Evolutionary conservation across 805 yeast genomes (phyloP), one percentile per base, ranked within the genome.

Genomic region (Yarrowia sp.): DNA sequence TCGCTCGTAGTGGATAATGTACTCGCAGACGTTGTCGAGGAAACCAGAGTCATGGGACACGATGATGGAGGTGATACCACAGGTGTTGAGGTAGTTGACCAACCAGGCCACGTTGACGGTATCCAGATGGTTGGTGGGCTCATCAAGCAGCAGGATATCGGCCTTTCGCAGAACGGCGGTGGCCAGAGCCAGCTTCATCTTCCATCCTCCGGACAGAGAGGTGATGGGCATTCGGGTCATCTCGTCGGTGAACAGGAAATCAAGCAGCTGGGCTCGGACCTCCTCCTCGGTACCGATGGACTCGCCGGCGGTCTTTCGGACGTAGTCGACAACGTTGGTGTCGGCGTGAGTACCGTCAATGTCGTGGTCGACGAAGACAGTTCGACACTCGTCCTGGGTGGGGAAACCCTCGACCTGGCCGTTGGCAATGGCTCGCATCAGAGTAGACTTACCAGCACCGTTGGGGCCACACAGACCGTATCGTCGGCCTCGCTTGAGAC

Each of bases 341-440:
- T 95, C 99, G 77, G 96, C 96, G 79, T 91, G 92, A 75, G 97
- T 86, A 80, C 97, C 97, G 82, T 95, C 98, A 76, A 95, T 93
- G 82, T 95, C 98, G 85, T 95, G 99, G 85, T 95, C 99, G 79
- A 95, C 99, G 84, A 93, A 95, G 75, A 95, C 97, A 74, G 99
- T 95, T 86, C 91, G 91, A 85, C 97, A 91, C 85, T 93, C 98
- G 68, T 91, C 97, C 84, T 92, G 98, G 75, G 96, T 82, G 84
- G 99, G 99, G 97, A 95, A 95, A 81, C 98, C 98, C 79, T 95
- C 98, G 77, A 95, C 98, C 86, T 90, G 96, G 80, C 96, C 96
- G 84, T 91, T 90, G 73, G 96, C 96, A 81, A 90, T 87, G 74
- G 96, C 96, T 84, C 96, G 88, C 96, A 95, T 92, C 80, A 92